phyloP scores from a whole-genome alignment of 2,329 filamentous ascomycete genomes.

The Pseudopyricularia cyperi region DNA sequence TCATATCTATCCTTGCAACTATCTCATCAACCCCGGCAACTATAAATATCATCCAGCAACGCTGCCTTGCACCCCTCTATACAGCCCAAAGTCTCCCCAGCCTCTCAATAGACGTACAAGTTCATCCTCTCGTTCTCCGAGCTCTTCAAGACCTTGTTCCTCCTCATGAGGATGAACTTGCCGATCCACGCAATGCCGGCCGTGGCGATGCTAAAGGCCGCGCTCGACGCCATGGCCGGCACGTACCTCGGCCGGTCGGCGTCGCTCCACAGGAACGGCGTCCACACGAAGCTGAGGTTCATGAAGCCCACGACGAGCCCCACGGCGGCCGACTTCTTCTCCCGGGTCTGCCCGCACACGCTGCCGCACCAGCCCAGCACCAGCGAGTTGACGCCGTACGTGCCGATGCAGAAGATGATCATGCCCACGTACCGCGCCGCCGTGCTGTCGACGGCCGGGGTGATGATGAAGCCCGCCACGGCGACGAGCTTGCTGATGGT shows the following conservation, averaged over 20 bases:
- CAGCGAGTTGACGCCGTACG: not conserved
- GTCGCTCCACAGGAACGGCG: not conserved
- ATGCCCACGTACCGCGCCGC: constrained; percentile 7
- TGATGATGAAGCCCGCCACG: constrained; percentile 22
- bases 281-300: not conserved
- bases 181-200: not conserved
- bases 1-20: too few relatives aligned
- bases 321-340: not conserved
- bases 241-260: not conserved
- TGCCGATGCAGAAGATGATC: not conserved
- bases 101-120: not conserved
- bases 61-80: too few relatives aligned
- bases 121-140: not conserved
- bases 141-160: not conserved
- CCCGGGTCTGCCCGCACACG: not conserved
- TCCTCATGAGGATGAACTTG: not conserved
- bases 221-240: not conserved
- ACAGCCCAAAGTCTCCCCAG: too few relatives aligned
- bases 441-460: not conserved
- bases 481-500: constrained; percentile 25
- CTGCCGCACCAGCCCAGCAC: not conserved
- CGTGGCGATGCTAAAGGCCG: not conserved
- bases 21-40: too few relatives aligned
- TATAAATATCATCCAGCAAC: too few relatives aligned
- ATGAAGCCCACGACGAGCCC: not conserved